Evolutionary conservation across 2,329 filamentous ascomycete genomes (phyloP), one percentile per base, ranked within the genome.

Genomic region (Cercospora canescens): DNA sequence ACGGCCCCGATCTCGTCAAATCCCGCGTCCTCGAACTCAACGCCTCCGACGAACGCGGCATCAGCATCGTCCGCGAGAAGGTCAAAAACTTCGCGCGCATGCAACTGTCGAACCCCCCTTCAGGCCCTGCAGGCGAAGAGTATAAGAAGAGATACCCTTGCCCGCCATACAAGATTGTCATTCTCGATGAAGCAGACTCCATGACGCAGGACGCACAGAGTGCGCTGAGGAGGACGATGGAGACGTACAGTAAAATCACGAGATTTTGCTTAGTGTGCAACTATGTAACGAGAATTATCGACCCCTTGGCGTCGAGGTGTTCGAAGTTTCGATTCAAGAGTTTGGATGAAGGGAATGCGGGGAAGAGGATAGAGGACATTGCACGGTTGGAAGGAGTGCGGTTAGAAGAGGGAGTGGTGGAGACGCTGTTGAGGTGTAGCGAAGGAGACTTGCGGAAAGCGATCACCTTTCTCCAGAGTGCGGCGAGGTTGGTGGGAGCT

Each of bases 121-220:
- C 84, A 0, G 80, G 68, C 82, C 89, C 73, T 87, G 91, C 82
- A 83, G 88, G 80, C 80, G 74, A 73, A 52, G 76, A 84, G 58
- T 89, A 89, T 71, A 77, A 83, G 54, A 83, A 85, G 67, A 82
- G 89, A 76, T 97, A 96, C 75, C 94, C 95, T 0, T 98, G 94
- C 77, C 95, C 95, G 24, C 95, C 95, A 0, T 99, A 97, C 84
- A 99, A 99, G 83, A 97, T 99, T 77, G 94, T 99, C 76, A 93
- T 99, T 67, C 88, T 99, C 66, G 95, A 99, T 80, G 95, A 99
- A 82, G 95, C 95, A 72, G 95, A 99, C 79, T 95, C 91, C 72
- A 98, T 99, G 94, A 99, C 95, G 41, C 94, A 98, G 79, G 96
- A 99, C 81, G 95, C 95, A 12, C 95, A 99, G 82, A 92, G 89